These are phyloP conservation scores for Escovopsis sp. DNA, from an alignment of 2,329 filamentous ascomycete genomes.

Conservation along the genomic window DNA sequence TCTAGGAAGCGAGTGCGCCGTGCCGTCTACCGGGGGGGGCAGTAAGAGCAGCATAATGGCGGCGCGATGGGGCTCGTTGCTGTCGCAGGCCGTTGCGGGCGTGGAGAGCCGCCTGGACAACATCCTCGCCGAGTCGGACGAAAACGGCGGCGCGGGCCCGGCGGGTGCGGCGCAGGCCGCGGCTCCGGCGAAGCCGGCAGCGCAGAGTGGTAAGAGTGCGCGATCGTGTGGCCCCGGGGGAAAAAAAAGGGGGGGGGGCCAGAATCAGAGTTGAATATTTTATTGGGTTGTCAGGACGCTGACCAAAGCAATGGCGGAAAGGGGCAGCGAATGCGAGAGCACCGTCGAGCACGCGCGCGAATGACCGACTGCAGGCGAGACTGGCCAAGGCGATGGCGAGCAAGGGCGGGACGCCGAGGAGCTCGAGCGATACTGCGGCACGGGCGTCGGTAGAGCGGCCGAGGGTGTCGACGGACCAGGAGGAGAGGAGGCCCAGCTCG, in stretches of 20 bases:
- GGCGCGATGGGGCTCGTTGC: slow-evolving; percentile 58
- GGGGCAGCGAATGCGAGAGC: slow-evolving; percentile 38
- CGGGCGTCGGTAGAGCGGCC: slow-evolving; percentile 15
- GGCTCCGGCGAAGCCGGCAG: slow-evolving; percentile 13
- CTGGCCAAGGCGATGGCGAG: slow-evolving; percentile 76
- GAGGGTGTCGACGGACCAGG: slow-evolving; percentile 14
- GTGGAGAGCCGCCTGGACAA: slow-evolving; percentile 87
- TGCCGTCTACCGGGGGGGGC: background rate
- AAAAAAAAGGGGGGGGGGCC: too few relatives aligned
- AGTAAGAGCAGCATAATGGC: slow-evolving; percentile 31
- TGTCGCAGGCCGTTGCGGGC: slow-evolving; percentile 82
- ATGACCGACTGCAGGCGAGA: slow-evolving; percentile 72
- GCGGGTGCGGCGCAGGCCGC: background rate
- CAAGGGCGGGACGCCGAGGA: slow-evolving; percentile 34
- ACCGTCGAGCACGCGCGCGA: slow-evolving; percentile 39
- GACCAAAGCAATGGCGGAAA: too few relatives aligned
- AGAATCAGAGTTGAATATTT: too few relatives aligned
- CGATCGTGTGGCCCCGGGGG: background rate
- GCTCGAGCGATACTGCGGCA: slow-evolving; percentile 20
- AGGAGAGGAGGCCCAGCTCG: slow-evolving; percentile 3
- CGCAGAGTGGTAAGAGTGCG: slow-evolving; percentile 7
- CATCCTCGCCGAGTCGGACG: slow-evolving; percentile 65
- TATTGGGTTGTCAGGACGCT: too few relatives aligned
- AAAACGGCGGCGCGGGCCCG: slow-evolving; percentile 14
- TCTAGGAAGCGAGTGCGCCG: background rate